Evolutionary conservation across 75 land plant genomes (phyloP), one percentile per base, ranked within the genome.

Genomic region (Chamaecyparis obtusa): DNA sequence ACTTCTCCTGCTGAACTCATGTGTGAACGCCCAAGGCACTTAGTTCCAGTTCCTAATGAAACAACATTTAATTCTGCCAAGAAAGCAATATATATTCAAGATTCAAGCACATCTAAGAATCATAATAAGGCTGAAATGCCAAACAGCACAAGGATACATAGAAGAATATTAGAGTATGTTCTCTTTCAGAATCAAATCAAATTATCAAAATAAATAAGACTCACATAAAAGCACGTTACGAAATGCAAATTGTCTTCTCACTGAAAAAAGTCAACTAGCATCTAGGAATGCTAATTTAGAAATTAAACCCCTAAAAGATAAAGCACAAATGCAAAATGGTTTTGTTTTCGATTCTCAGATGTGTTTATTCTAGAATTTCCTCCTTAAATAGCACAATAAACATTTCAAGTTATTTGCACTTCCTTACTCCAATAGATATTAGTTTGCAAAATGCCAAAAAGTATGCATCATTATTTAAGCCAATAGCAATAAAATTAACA

Each of bases 1-100:
- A 95, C 89, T 60, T 95, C 99, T 11, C 99, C 99, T 1, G 46
- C 41, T 19, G 90, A 83, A 56, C 97, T 96, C 85, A 94, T 87
- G 16, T 74, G 91, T 0, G 94, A 93, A 27, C 89, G 85, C 2
- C 97, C 97, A 44, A 97, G 83, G 86, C 99, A 98, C 85, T 98
- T 98, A 27, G 99, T 97, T 44, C 99, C 99, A 11, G 99, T 95
- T 27, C 97, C 99, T 48, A 98, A 76, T 2, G 99, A 89, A 27
- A 98, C 92, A 51, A 98, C 99, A 77, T 93, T 85, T 86, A 93
- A 86, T 27, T 88, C 98, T 92, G 84, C 85, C 83, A 19, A 30
- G 48, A 32, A 43, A 81, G 83, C 30, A 41, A 43, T 81, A 41
- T 27, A 46, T 19, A 41, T n/a, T 81, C 76, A 35, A 57, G 33